Evolutionary conservation across 177 flowering plant genomes (phyloP), one percentile per base, ranked within the genome.

Genomic region (Vitis hybrid): DNA sequence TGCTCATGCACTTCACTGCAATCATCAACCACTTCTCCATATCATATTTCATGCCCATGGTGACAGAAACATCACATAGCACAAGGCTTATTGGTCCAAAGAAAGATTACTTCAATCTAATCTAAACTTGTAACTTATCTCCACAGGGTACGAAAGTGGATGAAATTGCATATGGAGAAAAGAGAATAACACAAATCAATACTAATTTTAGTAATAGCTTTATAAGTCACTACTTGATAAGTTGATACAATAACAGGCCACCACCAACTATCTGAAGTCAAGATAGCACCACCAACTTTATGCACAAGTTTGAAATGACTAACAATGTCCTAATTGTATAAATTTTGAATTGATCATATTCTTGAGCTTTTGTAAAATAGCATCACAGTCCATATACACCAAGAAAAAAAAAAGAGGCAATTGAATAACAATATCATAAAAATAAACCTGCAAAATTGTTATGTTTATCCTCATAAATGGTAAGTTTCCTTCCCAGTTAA

Each of bases 1-100:
- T 92, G 98, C 68, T 96, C 99, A 75, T 92, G 93, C 67, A 96
- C 98, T 81, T 96, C 99, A 81, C 99, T 95, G 84, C 75, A 83
- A 72, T 10, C 55, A 73, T 66, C 51, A 69, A 67, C 12, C 68
- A 68, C 58, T 60, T 56, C 33, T 10, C 15, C 33, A 9, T 56
- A 26, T 51, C 3, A 66, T 62, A 62, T 31, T 7, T 18, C 8
- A 4, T 71, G 51, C 14, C 11, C 50, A 69, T 39, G 18, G 50
- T 14, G n/a, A 58, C 14, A 67, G 16, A 5, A 70, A 70, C 33
- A 57, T 20, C 3, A 65, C 19, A 16, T 10, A 67, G 14, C 11
- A 33, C 19, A 70, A 64, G n/a, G n/a, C 2, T 18, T 2, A 39
- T 50, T 49, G 56, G 10, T 64, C 51, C 14, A 62, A 49, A 51